phyloP scores from a whole-genome alignment of 208 protist genomes.

The Acanthamoeba rhysodes region DNA sequence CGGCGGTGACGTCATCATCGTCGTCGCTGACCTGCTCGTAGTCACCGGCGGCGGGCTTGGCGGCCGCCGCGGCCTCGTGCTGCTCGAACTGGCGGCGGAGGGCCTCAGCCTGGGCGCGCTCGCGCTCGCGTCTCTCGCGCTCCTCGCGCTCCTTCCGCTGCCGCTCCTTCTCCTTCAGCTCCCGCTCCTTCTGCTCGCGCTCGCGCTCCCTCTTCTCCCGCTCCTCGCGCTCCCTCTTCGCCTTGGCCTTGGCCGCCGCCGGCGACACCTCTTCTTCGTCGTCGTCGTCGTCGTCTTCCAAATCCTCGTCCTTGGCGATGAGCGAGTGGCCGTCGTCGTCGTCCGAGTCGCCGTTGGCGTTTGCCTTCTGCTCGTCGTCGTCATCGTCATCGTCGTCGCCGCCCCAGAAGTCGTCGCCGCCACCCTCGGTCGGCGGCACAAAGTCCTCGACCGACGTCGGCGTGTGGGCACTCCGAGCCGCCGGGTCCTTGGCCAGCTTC shows the following conservation, averaged over 20 bases:
- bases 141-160: slow-evolving; percentile 12
- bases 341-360: not conserved
- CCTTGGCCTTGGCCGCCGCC: not conserved
- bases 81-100: slow-evolving; percentile 32
- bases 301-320: slow-evolving; percentile 61
- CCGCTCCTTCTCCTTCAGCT: not conserved
- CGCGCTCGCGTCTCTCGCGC: slow-evolving; percentile 10
- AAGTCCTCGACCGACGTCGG: slow-evolving; percentile 45
- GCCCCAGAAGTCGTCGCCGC: slow-evolving; percentile 31
- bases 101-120: slow-evolving; percentile 33
- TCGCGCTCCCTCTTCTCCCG: not conserved
- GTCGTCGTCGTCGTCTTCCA: not conserved
- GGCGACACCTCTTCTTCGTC: not conserved
- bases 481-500: slow-evolving; percentile 39
- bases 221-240: not conserved
- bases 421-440: slow-evolving; percentile 36
- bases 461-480: not conserved
- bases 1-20: not conserved
- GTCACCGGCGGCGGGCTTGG: not conserved
- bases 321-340: not conserved
- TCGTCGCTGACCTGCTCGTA: not conserved
- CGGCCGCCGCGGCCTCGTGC: not conserved
- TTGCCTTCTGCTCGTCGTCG: not conserved
- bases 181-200: not conserved
- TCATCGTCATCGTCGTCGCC: slow-evolving; percentile 58